Evolutionary conservation across 805 yeast genomes (phyloP).

Genomic region (Cyberlindnera galapagoensis): DNA sequence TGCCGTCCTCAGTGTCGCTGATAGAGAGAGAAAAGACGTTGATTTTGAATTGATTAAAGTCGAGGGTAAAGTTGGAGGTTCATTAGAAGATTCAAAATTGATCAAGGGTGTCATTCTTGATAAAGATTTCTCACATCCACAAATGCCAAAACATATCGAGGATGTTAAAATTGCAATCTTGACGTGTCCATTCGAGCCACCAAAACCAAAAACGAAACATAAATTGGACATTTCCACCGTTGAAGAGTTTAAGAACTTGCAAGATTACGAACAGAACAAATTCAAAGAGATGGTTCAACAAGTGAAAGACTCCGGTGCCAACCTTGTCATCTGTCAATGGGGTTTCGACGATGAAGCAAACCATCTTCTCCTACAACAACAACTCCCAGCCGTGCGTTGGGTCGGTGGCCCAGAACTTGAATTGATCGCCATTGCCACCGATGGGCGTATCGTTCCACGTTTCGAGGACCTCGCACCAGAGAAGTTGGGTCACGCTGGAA

Average conservation of each 20-base stretch:
- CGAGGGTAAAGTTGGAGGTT: slow-evolving; percentile 94
- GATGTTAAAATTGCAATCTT: slow-evolving; percentile 89
- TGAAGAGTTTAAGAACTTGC: slow-evolving; percentile 87
- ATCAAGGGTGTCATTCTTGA: slow-evolving; percentile 91
- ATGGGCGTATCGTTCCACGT: slow-evolving; percentile 95
- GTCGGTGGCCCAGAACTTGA: slow-evolving; percentile 97
- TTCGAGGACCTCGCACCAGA: slow-evolving; percentile 82
- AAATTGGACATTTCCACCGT: slow-evolving; percentile 90
- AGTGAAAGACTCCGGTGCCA: slow-evolving; percentile 89
- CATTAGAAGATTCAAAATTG: slow-evolving; percentile 76
- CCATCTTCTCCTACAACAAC: slow-evolving; percentile 80
- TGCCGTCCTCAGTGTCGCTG: slow-evolving; percentile 88
- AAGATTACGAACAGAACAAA: slow-evolving; percentile 85
- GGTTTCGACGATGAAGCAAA: slow-evolving; percentile 99
- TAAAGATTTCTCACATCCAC: slow-evolving; percentile 97
- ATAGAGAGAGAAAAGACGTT: slow-evolving; percentile 86
- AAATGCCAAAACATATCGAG: slow-evolving; percentile 79
- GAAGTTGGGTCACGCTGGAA: slow-evolving; percentile 85
- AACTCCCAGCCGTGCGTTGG: slow-evolving; percentile 97
- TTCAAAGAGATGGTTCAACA: slow-evolving; percentile 84
- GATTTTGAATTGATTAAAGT: slow-evolving; percentile 95
- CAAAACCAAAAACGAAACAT: slow-evolving; percentile 98
- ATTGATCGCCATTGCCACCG: slow-evolving; percentile 93
- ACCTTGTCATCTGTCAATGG: slow-evolving; percentile 97
- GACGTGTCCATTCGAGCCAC: slow-evolving; percentile 99